Base-by-base conservation (phyloP, 2,329 filamentous ascomycete species). In the Talaromyces sp. region DNA sequence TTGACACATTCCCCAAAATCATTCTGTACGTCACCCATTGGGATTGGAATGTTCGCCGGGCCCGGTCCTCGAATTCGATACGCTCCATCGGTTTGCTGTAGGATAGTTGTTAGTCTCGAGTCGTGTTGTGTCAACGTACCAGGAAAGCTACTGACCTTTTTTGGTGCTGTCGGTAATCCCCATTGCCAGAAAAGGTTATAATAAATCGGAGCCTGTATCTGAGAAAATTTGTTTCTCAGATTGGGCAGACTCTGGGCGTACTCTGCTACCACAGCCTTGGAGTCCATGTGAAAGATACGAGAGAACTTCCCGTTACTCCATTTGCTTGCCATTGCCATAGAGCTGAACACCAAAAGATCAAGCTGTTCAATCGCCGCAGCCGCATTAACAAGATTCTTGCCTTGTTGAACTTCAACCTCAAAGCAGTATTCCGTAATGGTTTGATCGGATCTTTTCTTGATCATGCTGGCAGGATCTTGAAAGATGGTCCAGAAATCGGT, bases 201-300 rank as follows among this genome's bases (percentile, higher is more conserved):
- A 33, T 61, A 61, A 16, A 61, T 61, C 5, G 50, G 59, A 8
- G 59, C 59, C 31, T 61, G 59, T 12, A 61, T 61, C 28, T 61
- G 59, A n/a, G 59, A 61, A 21, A 61, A 61, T n/a, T 48, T 61
- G 7, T 18, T 14, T 11, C 56, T 56, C 2, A 61, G 21, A 25
- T 39, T 28, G 8, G 59, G 50, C 3, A 56, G 28, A 23, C 23
- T 35, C 6, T 61, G 25, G 1, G 59, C 50, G 11, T 61, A 61
- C 3, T 56, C 39, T 28, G 21, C 59, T 7, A 28, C 48, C 14
- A 61, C 7, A 3, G 59, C 59, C 21, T 61, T 56, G 31, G 59
- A 61, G 42, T 61, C 59, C 50, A 56, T 61, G 16, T 61, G 59
- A 37, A 46, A 61, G n/a, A 61, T 16, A n/a, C 54, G 35, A 12